Base-by-base conservation (phyloP, 2,329 filamentous ascomycete species). In the Nemania sp. region DNA sequence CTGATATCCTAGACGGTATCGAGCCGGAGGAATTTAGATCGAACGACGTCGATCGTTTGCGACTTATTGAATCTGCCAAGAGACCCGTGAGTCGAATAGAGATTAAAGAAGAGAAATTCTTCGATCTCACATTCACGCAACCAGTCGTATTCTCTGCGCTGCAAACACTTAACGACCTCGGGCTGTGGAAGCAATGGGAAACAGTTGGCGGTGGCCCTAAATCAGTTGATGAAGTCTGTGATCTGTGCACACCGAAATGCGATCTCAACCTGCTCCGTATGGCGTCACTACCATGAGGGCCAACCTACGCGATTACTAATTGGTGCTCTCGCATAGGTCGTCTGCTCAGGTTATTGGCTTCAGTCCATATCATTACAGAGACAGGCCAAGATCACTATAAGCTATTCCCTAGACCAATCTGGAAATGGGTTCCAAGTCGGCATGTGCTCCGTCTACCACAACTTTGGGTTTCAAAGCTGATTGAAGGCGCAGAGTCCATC, bases 391-490 rank as follows among this genome's bases (percentile, higher is more conserved):
- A 78, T 47, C 64, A 68, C 20, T 78, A 74, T 38, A 72, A 73
- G 11, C 67, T 74, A 24, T 78, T 76, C 3, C 58, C 57, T 1
- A 71, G 77, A 49, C 76, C 75, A 1, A 71, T 74, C 57, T 72
- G 70, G 13, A 72, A 75, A 49, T 70, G 69, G 5, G 72, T 79
- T 67, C 41, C 65, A 18, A 60, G 67, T 18, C 69, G 69, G 70
- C 61, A 38, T 32, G 56, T 54, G 2, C 18, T 32, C 5, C 11
- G n/a, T n/a, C 0, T 18, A 27, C 7, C 15, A 11, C n/a, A 13
- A 43, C 5, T 6, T 24, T 7, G 1, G 18, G 13, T 13, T 6
- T n/a, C 5, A 11, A 20, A 55, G n/a, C 55, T 67, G 8, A 63
- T 2, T 22, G 2, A 2, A 26, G 29, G 26, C 5, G 5, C 52